phyloP scores from a whole-genome alignment of 495 filamentous ascomycete genomes.

The Podospora didyma region DNA sequence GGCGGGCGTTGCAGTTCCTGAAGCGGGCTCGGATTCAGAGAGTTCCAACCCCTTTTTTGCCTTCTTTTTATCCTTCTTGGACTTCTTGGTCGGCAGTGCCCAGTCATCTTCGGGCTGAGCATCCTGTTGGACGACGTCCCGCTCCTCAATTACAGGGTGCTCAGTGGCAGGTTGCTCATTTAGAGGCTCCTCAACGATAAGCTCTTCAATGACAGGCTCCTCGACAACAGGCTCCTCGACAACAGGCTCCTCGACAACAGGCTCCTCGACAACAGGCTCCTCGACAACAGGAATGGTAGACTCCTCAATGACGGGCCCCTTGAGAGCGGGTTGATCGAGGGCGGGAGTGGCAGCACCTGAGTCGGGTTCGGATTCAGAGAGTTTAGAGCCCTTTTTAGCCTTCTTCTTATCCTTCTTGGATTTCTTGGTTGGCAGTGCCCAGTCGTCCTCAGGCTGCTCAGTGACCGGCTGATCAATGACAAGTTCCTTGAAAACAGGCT shows the following conservation, averaged over 20 bases:
- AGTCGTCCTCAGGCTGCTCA: background rate
- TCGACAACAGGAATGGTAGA: no score
- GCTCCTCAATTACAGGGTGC: no score
- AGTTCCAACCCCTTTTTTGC: slow-evolving; percentile 6
- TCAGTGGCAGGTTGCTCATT: no score
- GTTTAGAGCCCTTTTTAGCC: no score
- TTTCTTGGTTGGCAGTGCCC: background rate
- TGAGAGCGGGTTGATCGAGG: background rate
- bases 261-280: no score
- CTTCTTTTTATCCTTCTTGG: slow-evolving; percentile 29
- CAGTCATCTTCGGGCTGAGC: background rate
- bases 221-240: no score
- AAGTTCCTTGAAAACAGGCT: no score
- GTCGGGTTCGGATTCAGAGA: background rate
- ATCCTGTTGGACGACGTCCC: background rate
- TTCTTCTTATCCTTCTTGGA: background rate
- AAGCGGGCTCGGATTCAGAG: slow-evolving; percentile 13
- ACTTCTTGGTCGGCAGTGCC: slow-evolving; percentile 8
- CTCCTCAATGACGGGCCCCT: no score
- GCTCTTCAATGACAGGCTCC: no score
- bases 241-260: no score
- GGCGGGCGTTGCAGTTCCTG: slow-evolving; percentile 6
- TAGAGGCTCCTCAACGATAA: no score
- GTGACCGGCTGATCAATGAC: no score
- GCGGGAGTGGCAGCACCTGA: background rate